Evolutionary conservation across 805 yeast species (phyloP).

Genomic region (Ogataea salicorniae): DNA sequence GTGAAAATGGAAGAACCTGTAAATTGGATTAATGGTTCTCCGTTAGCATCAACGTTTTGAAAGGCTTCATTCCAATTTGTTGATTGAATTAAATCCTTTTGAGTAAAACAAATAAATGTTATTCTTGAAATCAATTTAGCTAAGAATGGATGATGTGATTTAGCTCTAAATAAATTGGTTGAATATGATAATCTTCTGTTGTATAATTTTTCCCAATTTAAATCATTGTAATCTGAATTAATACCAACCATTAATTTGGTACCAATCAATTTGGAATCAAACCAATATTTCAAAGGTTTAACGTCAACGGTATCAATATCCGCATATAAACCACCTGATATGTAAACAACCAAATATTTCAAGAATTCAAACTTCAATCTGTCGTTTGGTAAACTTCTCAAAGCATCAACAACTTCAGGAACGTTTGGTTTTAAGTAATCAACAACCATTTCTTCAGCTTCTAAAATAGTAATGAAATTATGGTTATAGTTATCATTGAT

Average conservation of each 20-base stretch:
- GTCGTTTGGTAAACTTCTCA: conserved; percentile 44
- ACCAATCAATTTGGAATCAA: conserved; percentile 19
- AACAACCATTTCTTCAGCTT: conserved; percentile 25
- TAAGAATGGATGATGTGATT: conserved; percentile 31
- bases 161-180: conserved; percentile 25
- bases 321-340: conserved; percentile 51
- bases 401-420: conserved; percentile 51
- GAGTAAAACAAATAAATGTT: conserved; percentile 24
- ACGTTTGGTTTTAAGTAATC: conserved; percentile 28
- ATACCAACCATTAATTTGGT: conserved; percentile 27
- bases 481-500: conserved; percentile 28
- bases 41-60: conserved; percentile 29
- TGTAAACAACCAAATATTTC: conserved; percentile 43
- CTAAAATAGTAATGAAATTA: conserved; percentile 25
- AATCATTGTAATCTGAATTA: conserved; percentile 27
- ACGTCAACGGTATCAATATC: conserved; percentile 50
- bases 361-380: conserved; percentile 47
- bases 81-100: conserved; percentile 16
- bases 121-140: conserved; percentile 30
- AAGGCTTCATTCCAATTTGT: conserved; percentile 29
- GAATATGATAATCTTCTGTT: conserved; percentile 29
- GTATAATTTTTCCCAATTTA: conserved; percentile 28
- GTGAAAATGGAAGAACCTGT: conserved; percentile 33
- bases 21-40: conserved; percentile 30
- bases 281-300: conserved; percentile 34